A percentile compares a stretch with the other conserved stretches of the same genome.
Conservation (phyloP, 1,139 yeast species). For the Tardiomyces depauwii region DNA sequence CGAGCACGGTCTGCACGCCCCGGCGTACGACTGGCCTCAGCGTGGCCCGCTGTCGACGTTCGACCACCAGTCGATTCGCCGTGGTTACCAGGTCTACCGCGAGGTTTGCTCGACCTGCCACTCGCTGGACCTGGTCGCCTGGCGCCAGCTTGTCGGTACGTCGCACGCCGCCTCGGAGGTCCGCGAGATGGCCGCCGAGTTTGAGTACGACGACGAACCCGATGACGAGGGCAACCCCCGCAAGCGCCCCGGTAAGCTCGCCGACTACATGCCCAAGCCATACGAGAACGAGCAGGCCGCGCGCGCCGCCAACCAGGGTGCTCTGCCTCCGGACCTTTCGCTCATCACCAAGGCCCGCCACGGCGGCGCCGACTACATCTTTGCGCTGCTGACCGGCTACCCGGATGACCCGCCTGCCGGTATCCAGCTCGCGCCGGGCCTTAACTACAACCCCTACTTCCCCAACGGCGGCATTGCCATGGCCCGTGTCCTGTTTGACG, state of each 20-base stretch:
- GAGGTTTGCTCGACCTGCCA: slow-evolving; percentile 99
- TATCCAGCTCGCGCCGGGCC: slow-evolving; percentile 80
- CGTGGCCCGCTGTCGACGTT: slow-evolving; percentile 79
- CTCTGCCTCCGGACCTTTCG: slow-evolving; percentile 96
- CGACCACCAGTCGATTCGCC: slow-evolving; percentile 94
- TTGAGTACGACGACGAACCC: slow-evolving; percentile 98
- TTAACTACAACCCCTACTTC: slow-evolving; percentile 99
- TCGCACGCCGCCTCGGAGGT: slow-evolving; percentile 89
- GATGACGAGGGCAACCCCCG: slow-evolving; percentile 99
- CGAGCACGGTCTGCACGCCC: slow-evolving; percentile 97
- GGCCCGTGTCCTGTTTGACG: slow-evolving; percentile 98
- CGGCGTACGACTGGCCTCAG: slow-evolving; percentile 89
- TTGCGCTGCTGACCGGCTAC: slow-evolving; percentile 91
- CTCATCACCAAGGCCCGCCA: slow-evolving; percentile 98
- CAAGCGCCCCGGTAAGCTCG: slow-evolving; percentile 96
- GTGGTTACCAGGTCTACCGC: slow-evolving; percentile 98
- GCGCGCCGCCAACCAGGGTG: slow-evolving; percentile 99
- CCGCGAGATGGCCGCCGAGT: slow-evolving; percentile 89
- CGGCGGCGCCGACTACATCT: slow-evolving; percentile 94
- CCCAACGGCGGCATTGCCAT: slow-evolving; percentile 99
- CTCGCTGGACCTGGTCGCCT: slow-evolving; percentile 91
- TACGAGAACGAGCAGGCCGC: slow-evolving; percentile 98
- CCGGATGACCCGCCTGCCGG: slow-evolving; percentile 99
- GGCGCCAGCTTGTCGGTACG: slow-evolving; percentile 98
- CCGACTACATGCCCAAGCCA: slow-evolving; percentile 92